Conservation (phyloP, 1,284 basidiomycete genomes). For the Irpex rosettiformis region DNA sequence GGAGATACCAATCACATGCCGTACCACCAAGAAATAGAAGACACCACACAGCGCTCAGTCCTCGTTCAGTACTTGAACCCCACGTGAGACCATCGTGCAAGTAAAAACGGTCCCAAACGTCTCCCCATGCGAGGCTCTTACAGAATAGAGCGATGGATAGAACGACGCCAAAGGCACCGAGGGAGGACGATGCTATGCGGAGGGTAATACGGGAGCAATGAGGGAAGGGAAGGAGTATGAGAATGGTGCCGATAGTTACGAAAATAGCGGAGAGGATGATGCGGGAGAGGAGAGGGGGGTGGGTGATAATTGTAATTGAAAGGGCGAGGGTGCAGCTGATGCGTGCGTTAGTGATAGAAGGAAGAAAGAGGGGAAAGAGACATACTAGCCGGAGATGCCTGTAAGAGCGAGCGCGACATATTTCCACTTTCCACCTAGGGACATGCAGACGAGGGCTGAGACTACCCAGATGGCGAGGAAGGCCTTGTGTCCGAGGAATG, state of each 20-base stretch:
- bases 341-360: slow-evolving; percentile 5
- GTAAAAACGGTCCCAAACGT: slow-evolving; percentile 62
- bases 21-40: slow-evolving; percentile 48
- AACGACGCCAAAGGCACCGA: slow-evolving; percentile 55
- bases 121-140: slow-evolving; percentile 49
- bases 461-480: slow-evolving; percentile 61
- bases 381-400: slow-evolving; percentile 52
- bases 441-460: slow-evolving; percentile 40
- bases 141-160: slow-evolving; percentile 52
- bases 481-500: slow-evolving; percentile 40
- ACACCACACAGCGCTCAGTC: slow-evolving; percentile 53
- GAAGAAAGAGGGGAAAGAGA: slow-evolving; percentile 13
- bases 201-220: slow-evolving; percentile 43
- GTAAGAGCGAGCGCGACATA: slow-evolving; percentile 41
- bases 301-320: slow-evolving; percentile 50
- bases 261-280: slow-evolving; percentile 47
- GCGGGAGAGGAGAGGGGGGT: slow-evolving; percentile 56
- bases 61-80: slow-evolving; percentile 53
- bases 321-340: slow-evolving; percentile 47
- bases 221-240: slow-evolving; percentile 44
- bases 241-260: slow-evolving; percentile 34
- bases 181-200: slow-evolving; percentile 47
- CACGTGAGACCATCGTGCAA: slow-evolving; percentile 42
- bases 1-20: slow-evolving; percentile 51
- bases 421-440: slow-evolving; percentile 49